phyloP scores from a whole-genome alignment of 148 eudicot genomes.

The Rheum nobile region DNA sequence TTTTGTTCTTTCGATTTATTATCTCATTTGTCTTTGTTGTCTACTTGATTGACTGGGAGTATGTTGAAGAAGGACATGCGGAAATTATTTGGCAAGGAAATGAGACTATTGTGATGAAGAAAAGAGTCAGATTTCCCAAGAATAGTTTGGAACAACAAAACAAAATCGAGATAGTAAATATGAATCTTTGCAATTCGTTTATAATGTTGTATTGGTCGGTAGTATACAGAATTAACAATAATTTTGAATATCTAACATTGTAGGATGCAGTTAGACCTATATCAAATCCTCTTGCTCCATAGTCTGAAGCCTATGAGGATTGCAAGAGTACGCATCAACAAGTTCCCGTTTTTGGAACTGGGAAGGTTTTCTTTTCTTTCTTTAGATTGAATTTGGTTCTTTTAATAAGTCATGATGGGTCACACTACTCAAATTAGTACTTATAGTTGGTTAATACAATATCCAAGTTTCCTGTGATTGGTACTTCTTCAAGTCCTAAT shows the following conservation, averaged over 20 bases:
- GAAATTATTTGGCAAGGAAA: slow-evolving; percentile 97
- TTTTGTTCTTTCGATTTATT: too few relatives aligned
- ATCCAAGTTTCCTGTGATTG: too few relatives aligned
- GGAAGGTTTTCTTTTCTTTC: slow-evolving; percentile 38
- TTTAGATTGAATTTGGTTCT: not conserved
- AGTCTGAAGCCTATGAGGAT: slow-evolving; percentile 66
- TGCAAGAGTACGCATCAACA: slow-evolving; percentile 58
- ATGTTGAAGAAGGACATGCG: slow-evolving; percentile 86
- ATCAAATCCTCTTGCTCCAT: slow-evolving; percentile 98
- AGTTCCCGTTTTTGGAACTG: slow-evolving; percentile 93
- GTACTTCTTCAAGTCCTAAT: too few relatives aligned
- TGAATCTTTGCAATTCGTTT: not conserved
- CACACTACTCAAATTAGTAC: too few relatives aligned
- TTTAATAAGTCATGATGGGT: too few relatives aligned
- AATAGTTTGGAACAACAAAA: slow-evolving; percentile 26
- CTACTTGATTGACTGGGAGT: slow-evolving; percentile 83
- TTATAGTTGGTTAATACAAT: too few relatives aligned
- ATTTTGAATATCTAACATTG: too few relatives aligned
- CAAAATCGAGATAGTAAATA: slow-evolving; percentile 34
- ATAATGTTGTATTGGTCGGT: slow-evolving; percentile 1
- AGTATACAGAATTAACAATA: not conserved
- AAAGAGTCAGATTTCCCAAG: slow-evolving; percentile 68
- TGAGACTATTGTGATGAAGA: too few relatives aligned
- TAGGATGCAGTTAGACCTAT: slow-evolving; percentile 76
- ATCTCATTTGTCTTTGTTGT: too few relatives aligned